These are phyloP conservation scores for Oxalis stricta DNA, from an alignment of 441 rosid genomes.

Conservation along the genomic window DNA sequence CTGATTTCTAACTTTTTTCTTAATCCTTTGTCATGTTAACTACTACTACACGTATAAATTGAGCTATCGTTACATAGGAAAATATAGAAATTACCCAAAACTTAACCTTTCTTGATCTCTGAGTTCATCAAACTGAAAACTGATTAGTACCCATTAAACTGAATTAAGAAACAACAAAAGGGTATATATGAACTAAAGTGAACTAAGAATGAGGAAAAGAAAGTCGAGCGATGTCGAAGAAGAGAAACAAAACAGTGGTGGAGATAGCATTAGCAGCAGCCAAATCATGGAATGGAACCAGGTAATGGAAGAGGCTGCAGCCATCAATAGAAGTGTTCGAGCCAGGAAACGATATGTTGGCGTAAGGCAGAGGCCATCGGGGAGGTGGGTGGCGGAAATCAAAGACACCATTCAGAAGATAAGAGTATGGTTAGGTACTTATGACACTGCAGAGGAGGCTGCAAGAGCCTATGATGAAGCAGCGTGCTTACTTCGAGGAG, in stretches of 20 bases:
- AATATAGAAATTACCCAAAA: too few species aligned
- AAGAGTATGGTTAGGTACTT: conserved; percentile 41
- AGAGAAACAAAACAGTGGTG: neutral
- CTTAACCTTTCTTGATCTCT: too few species aligned
- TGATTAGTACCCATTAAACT: neutral
- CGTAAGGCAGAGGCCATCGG: conserved; percentile 40
- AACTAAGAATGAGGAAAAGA: conserved; percentile 10
- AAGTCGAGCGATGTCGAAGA: conserved; percentile 4
- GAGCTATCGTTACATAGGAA: too few species aligned
- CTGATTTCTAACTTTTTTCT: too few species aligned
- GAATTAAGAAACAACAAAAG: neutral
- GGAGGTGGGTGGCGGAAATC: conserved; percentile 47
- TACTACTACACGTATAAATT: too few species aligned
- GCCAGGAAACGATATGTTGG: conserved; percentile 30
- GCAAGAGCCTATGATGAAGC: conserved; percentile 56
- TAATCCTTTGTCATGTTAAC: too few species aligned
- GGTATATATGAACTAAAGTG: too few species aligned
- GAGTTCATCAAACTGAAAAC: too few species aligned
- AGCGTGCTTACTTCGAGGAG: conserved; percentile 40
- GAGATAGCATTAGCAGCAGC: too few species aligned
- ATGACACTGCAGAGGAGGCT: conserved; percentile 42
- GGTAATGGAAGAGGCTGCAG: conserved; percentile 19
- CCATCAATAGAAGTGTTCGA: conserved; percentile 15
- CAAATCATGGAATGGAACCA: conserved; percentile 13
- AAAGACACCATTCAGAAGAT: conserved; percentile 37